phyloP scores from a whole-genome alignment of 1,284 basidiomycete genomes.

The Polyporus tsugae region DNA sequence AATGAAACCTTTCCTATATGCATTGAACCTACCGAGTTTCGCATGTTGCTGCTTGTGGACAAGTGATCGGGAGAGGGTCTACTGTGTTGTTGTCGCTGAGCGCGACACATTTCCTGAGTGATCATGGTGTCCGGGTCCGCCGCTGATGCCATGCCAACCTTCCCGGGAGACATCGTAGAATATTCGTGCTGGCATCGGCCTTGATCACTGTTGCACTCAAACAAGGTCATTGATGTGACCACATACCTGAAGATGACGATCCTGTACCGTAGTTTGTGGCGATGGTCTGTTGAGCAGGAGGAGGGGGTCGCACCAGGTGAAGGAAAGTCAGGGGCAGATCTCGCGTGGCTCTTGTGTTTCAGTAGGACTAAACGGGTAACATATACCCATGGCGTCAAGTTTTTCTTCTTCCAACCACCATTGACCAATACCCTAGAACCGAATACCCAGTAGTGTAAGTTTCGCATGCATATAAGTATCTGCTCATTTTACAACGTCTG shows the following conservation, averaged over 20 bases:
- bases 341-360: slow-evolving; percentile 5
- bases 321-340: not conserved
- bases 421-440: no score
- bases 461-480: no score
- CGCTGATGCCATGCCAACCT: not conserved
- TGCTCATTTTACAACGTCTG: no score
- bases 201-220: not conserved
- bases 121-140: slow-evolving; percentile 14
- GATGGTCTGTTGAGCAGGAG: not conserved
- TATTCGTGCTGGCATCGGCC: not conserved
- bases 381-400: not conserved
- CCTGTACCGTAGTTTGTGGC: not conserved
- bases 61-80: not conserved
- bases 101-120: slow-evolving; percentile 18
- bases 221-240: not conserved
- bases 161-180: not conserved
- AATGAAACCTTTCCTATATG: not conserved
- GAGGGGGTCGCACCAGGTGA: no score
- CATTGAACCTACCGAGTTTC: not conserved
- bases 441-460: no score
- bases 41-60: not conserved
- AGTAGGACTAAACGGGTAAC: not conserved
- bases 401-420: not conserved
- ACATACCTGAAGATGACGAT: not conserved
- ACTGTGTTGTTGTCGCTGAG: not conserved